These are phyloP conservation scores for Penicillium decumbens DNA, from an alignment of 2,329 filamentous ascomycete genomes.

Conservation along the genomic window DNA sequence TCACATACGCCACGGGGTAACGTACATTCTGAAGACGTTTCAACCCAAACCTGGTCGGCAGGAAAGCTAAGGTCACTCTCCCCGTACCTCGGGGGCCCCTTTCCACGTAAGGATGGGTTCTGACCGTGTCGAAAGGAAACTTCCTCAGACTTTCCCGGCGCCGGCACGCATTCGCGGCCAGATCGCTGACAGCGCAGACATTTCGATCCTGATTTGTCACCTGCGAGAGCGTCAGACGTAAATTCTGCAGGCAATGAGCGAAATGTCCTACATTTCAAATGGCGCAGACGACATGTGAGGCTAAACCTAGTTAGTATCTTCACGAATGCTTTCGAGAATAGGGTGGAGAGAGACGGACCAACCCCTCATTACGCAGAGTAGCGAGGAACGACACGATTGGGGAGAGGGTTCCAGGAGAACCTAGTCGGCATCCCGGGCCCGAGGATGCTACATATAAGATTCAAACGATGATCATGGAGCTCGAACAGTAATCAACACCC, in stretches of 20 bases:
- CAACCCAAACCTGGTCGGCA: conserved; percentile 32
- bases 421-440: conserved; percentile 11
- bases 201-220: conserved; percentile 34
- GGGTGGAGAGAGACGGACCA: conserved; percentile 26
- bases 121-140: conserved; percentile 38
- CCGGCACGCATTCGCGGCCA: conserved; percentile 34
- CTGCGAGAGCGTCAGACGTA: conserved; percentile 13
- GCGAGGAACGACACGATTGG: conserved; percentile 14
- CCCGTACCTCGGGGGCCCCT: conserved; percentile 34
- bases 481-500: conserved; percentile 7
- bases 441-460: conserved; percentile 13
- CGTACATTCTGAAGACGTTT: conserved; percentile 27
- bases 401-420: conserved; percentile 23
- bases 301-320: conserved; percentile 18
- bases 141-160: conserved; percentile 33
- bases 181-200: conserved; percentile 37
- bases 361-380: conserved; percentile 36
- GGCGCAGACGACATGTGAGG: conserved; percentile 38
- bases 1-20: background rate
- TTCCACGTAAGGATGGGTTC: conserved; percentile 33
- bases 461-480: conserved; percentile 1
- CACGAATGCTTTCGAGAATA: background rate
- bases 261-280: conserved; percentile 33
- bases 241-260: background rate
- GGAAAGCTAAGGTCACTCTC: conserved; percentile 35